Evolutionary conservation across 2,329 filamentous ascomycete species (phyloP), one percentile per base, ranked within the genome.

Genomic region (Epichloe typhina): DNA sequence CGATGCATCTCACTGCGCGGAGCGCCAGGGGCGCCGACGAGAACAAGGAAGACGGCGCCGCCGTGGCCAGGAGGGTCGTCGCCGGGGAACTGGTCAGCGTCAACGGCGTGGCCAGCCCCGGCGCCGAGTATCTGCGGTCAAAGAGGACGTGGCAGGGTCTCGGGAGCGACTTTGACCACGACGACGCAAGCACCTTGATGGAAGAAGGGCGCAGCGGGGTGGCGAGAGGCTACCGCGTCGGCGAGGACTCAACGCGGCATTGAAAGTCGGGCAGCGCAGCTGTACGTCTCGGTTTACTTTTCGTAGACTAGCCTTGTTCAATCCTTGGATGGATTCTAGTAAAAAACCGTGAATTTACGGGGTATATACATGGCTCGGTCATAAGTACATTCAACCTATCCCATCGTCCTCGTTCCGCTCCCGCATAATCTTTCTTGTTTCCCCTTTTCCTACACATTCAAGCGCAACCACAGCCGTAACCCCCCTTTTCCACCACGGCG

Each of bases 61-160:
- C 64, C 51, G 68, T 97, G 26, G 74, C 82, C 12, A 82, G 80
- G 63, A 74, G 82, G 56, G 58, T 67, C 50, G 53, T n/a, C n/a
- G n/a, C n/a, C n/a, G 82, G 3, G 3, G 85, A 95, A 56, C 58
- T 97, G 17, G 84, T 88, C 0, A 82, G 83, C 44, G 81, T 97
- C 57, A 91, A 90, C 48, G 88, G 89, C 6, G 79, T 91, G 0
- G 74, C 85, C n/a, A 97, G 91, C 44, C 93, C 93, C 0, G 93
- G 88, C 0, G 93, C 93, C 0, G 88, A 96, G 64, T 97, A 80
- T 58, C 69, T 98, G 55, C 79, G 84, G 35, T 86, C 84, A 3
- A 80, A 90, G 60, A 72, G 93, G 51, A 95, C 88, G 4, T 98
- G 93, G 93, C 85, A 85, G 61, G 93, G 93, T 0, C 69, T 98